Base-by-base conservation (phyloP, 192 early-diverging fungal genomes). In the Umbelopsis sp. region DNA sequence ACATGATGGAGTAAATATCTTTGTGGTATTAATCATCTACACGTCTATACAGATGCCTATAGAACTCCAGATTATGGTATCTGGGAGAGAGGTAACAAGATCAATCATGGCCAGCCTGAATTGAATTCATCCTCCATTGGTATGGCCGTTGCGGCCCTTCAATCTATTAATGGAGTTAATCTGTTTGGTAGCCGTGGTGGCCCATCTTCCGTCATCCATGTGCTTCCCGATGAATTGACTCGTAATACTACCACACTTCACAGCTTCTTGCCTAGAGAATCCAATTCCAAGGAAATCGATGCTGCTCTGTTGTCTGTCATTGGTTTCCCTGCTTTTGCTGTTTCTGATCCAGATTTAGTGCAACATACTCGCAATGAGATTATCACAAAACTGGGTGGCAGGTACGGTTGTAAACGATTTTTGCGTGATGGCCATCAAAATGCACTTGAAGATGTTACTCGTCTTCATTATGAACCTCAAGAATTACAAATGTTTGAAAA, bases 1-100 rank as follows among this genome's bases (percentile, higher is more conserved):
- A 30, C 25, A 4, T 33, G 15, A 11, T 33, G 22, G 44, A 10
- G 35, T 41, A 10, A 49, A 48, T 15, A 30, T 61, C 20, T 27
- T 48, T 53, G 33, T 30, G 27, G 3, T 30, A 30, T 55, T 61
- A 46, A 35, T 55, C 20, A 21, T 71, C 13, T 27, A 23, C 33
- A 33, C 15, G n/a, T 27, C 61, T 68, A 20, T 49, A 49, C 21
- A 80, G 78, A 74, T 46, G 83, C 85, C 16, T 94, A 92, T 73
- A 88, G 91, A 72, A 94, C 92, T 8, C 92, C 92, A 0, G 94
- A 95, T 67, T 94, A 91, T 74, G 94, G 94, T 55, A 90, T 93
- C 51, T 95, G 94, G 94, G 94, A 95, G 65, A 80, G 94, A 50
- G 94, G 94, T 58, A 90, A 94, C 76, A 95, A 95, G 78, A 86